phyloP scores from a whole-genome alignment of 805 yeast species.

The Saccharomycopsis fermentans region DNA sequence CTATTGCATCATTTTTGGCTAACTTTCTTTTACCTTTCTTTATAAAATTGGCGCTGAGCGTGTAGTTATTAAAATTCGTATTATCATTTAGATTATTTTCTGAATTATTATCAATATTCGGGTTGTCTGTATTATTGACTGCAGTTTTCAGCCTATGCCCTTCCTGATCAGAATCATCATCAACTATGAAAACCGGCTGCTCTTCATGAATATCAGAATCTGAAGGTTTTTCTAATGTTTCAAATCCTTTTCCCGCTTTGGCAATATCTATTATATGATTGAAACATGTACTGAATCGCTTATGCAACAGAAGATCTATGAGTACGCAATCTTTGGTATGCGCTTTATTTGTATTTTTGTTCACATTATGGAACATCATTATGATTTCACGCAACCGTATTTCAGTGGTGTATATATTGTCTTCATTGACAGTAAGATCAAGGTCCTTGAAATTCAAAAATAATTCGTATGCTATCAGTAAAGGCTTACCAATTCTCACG shows the following conservation, averaged over 20 bases:
- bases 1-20: background rate
- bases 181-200: background rate
- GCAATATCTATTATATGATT: conserved; percentile 2
- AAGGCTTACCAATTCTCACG: background rate
- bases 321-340: background rate
- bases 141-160: background rate
- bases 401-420: conserved; percentile 6
- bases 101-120: background rate
- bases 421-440: conserved; percentile 5
- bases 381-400: conserved; percentile 6
- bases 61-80: background rate
- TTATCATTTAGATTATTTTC: background rate
- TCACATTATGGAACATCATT: conserved; percentile 3
- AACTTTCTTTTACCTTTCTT: background rate
- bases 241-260: conserved; percentile 6
- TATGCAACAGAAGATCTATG: background rate
- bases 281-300: conserved; percentile 8
- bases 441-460: conserved; percentile 4
- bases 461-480: conserved; percentile 3
- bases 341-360: background rate
- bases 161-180: conserved; percentile 2
- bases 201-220: background rate
- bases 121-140: too few species aligned
- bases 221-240: background rate
- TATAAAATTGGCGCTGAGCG: background rate